Evolutionary conservation across 352 stramenopile genomes (phyloP), one percentile per base, ranked within the genome.

Genomic region (Pythium chondricola): DNA sequence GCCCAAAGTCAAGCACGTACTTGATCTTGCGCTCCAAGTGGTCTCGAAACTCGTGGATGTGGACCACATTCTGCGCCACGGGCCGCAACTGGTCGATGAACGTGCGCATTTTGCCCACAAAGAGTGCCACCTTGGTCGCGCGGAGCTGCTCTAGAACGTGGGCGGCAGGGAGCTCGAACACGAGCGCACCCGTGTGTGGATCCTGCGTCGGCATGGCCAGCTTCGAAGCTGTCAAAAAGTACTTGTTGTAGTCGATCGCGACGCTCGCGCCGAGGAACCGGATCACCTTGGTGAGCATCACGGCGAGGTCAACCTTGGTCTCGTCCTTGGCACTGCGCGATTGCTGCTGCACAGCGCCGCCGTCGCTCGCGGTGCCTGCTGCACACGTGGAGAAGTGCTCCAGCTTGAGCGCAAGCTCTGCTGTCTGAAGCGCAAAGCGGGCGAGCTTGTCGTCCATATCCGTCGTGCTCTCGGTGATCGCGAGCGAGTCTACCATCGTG

Each of bases 161-260:
- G 13, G 73, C 56, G 0, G 70, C 58, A 0, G 72, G 63, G 17
- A 69, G 33, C 36, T 85, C 74, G 16, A 82, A 22, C 2, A 75
- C 58, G 2, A 77, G 26, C 2, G 70, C 65, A 16, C 74, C 70
- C 10, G 25, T 52, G 0, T 22, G n/a, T 17, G 53, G 26, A 20
- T 58, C 50, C 0, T 38, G 22, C 9, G 29, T 58, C 6, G 51
- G 51, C 9, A 48, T 9, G 5, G 43, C 33, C n/a, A 58, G 51
- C 36, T 52, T 52, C 13, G 51, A 30, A 8, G 45, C 57, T 6
- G 59, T 58, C 3, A 86, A 38, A 44, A 86, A 56, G 41, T 80
- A 86, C 24, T 74, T 74, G 56, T 82, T 86, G 43, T 84, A 69
- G 26, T 86, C 74, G 30, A 86, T 80, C 6, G 67, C 56, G 1